phyloP scores from a whole-genome alignment of 164 flowering plant genomes.

The Magnolia changhungtana region DNA sequence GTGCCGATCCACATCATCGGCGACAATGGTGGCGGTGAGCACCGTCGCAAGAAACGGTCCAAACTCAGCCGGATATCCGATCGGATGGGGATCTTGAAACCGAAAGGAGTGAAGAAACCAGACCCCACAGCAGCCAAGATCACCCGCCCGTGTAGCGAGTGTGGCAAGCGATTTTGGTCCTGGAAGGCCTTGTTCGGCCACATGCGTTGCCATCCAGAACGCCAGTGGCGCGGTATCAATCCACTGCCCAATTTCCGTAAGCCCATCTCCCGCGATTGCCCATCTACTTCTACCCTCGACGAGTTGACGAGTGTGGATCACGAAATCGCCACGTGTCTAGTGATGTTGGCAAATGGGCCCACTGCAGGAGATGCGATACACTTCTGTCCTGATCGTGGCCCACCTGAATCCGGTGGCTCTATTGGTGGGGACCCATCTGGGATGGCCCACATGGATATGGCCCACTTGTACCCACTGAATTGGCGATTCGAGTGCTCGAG shows the following conservation, averaged over 20 bases:
- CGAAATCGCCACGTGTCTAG: conserved; percentile 52
- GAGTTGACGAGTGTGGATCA: conserved; percentile 46
- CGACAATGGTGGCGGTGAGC: conserved; percentile 7
- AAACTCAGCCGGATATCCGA: conserved; percentile 27
- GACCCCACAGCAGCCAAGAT: conserved; percentile 52
- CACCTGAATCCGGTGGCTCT: conserved; percentile 3
- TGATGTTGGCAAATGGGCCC: conserved; percentile 50
- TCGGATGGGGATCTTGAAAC: conserved; percentile 20
- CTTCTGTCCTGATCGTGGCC: not conserved
- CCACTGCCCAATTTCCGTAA: conserved; percentile 51
- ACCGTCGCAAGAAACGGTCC: conserved; percentile 46
- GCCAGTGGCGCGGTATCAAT: conserved; percentile 92
- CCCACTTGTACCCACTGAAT: not conserved
- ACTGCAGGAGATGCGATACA: not conserved
- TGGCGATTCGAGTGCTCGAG: conserved; percentile 67
- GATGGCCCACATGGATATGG: too few species aligned
- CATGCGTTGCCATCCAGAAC: conserved; percentile 98
- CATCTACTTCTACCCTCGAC: not conserved
- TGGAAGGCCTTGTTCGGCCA: conserved; percentile 92
- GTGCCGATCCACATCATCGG: not conserved
- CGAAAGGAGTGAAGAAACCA: conserved; percentile 36
- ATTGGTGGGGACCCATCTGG: conserved; percentile 5
- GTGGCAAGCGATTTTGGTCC: conserved; percentile 86
- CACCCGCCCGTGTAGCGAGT: conserved; percentile 71
- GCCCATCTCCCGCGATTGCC: not conserved